Conservation (phyloP, 1,284 basidiomycete species). For the Sporisorium graminicola region DNA sequence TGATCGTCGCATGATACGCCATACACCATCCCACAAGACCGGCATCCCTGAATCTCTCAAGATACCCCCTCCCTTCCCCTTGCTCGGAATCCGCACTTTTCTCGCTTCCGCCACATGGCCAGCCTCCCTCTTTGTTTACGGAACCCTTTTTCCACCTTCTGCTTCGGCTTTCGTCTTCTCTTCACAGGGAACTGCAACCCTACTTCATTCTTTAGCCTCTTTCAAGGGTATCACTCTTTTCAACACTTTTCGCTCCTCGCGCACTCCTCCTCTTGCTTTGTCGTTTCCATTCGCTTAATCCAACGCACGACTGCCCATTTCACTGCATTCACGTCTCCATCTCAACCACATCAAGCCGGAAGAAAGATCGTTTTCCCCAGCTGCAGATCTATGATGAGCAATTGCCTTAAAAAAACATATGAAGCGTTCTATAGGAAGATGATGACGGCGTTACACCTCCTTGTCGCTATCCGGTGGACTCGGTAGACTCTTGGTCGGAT, state of each 20-base stretch:
- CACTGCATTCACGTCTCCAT: not conserved
- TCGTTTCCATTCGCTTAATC: too few species aligned
- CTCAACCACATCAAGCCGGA: not conserved
- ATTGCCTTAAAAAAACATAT: too few species aligned
- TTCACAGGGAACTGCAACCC: not conserved
- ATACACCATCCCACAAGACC: not conserved
- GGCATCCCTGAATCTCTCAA: not conserved
- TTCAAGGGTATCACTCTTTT: too few species aligned
- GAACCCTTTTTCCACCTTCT: not conserved
- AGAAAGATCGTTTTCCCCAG: not conserved
- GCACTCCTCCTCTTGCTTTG: too few species aligned
- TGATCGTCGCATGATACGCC: not conserved
- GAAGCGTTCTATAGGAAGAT: not conserved
- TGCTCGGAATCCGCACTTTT: not conserved
- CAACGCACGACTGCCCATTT: not conserved
- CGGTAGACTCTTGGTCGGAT: conserved; percentile 40
- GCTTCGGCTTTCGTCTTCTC: not conserved
- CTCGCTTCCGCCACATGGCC: not conserved
- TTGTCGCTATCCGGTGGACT: conserved; percentile 52
- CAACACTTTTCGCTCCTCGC: not conserved
- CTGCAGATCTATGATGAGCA: not conserved
- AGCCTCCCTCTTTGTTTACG: not conserved
- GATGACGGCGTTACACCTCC: conserved; percentile 3
- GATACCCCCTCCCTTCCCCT: conserved; percentile 6
- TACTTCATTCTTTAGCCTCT: too few species aligned